Base-by-base conservation (phyloP, 169 alveolate genomes). In the Perkinsus marinus region DNA sequence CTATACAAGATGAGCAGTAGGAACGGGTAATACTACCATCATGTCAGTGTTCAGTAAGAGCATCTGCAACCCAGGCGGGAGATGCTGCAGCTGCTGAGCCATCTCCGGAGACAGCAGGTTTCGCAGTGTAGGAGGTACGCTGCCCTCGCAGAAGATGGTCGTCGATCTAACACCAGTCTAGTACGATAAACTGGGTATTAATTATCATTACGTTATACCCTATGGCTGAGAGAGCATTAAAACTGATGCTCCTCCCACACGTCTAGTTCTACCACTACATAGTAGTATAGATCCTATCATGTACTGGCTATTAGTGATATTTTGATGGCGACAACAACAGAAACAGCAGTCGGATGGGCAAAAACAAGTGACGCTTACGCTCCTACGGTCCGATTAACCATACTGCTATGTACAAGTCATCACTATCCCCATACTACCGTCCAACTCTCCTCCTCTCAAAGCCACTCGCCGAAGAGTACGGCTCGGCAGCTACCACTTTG, bases 61-160 rank as follows among this genome's bases (percentile, higher is more conserved):
- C 91, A 89, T 89, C 91, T 89, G 91, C 19, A 89, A 68, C 6
- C 91, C 91, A 0, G 91, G 91, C n/a, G 91, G 91, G 2, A 89
- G 91, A 39, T 89, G 46, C 39, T 39, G 68, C 47, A 89, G 68
- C 43, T 89, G 91, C 91, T 39, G 38, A 38, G 46, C 91, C 68
- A 89, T 39, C 19, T 89, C 91, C 7, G 91, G 91, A 2, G 91
- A 41, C 16, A 89, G 91, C 91, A 89, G 34, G 30, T 89, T 41
- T 0, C 91, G 91, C 39, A 89, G 91, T 30, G 39, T 39, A 0
- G 91, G 91, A 38, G 39, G 46, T 38, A 89, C 68, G 6, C 39
- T 41, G 5, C 91, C 91, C 37, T 89, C 91, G 36, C 91, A 89
- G 30, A 39, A 89, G 9, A 89, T 41, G 0, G 91, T 89, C 39